Evolutionary conservation across 192 early-diverging fungal species (phyloP).

Genomic region (Rhizoclosmatium sp.): DNA sequence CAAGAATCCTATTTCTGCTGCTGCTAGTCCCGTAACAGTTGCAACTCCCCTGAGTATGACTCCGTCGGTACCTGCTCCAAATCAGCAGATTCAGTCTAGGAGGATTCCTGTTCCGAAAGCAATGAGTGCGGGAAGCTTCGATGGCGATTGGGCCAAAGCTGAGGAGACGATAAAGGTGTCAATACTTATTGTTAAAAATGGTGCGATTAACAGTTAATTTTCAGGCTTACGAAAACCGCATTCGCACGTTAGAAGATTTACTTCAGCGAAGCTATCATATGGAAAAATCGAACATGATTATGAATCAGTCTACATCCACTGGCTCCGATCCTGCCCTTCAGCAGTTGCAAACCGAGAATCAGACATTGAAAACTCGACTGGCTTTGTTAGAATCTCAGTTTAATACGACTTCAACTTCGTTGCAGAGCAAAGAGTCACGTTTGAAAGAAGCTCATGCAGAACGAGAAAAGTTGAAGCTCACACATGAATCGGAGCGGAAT

Average conservation of each 20-base stretch:
- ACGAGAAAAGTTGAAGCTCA: background rate
- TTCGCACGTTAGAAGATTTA: slow-evolving; percentile 39
- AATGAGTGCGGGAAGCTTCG: slow-evolving; percentile 19
- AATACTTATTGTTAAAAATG: background rate
- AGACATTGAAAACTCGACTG: slow-evolving; percentile 17
- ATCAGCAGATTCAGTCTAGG: background rate
- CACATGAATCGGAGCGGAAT: background rate
- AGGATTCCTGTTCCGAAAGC: background rate
- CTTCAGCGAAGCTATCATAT: slow-evolving; percentile 42
- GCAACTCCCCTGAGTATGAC: background rate
- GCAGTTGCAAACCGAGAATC: slow-evolving; percentile 31
- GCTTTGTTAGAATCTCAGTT: slow-evolving; percentile 25
- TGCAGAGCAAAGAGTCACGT: background rate
- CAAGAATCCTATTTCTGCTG: background rate
- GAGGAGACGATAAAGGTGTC: slow-evolving; percentile 41
- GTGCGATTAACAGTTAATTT: background rate
- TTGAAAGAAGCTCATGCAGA: slow-evolving; percentile 8
- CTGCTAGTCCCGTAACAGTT: background rate
- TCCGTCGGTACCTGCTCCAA: background rate
- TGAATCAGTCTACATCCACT: background rate
- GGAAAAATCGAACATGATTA: slow-evolving; percentile 22
- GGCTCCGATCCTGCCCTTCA: background rate
- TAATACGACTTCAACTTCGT: slow-evolving; percentile 12
- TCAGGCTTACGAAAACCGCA: slow-evolving; percentile 47
- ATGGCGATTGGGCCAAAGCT: slow-evolving; percentile 1